phyloP scores from a whole-genome alignment of 2,329 filamentous ascomycete species.

The Madurella mycetomatis region DNA sequence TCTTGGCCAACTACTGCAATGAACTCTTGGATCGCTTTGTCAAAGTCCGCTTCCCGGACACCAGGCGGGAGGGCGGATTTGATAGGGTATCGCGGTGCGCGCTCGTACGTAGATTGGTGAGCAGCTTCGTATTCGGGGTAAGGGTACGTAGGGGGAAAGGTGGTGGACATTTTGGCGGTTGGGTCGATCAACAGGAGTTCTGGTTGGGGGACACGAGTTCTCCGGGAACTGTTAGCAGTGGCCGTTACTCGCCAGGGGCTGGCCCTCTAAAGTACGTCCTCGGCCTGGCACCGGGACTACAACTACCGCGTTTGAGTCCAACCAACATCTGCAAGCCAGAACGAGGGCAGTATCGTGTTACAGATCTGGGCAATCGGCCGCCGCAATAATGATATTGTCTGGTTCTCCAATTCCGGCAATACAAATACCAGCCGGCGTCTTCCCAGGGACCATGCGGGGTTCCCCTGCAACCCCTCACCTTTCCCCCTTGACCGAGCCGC shows the following conservation, averaged over 20 bases:
- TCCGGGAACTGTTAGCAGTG: too few relatives aligned
- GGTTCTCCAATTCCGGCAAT: constrained; percentile 13
- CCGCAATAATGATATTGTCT: not conserved
- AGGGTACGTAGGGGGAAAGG: constrained; percentile 30
- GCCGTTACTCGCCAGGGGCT: too few relatives aligned
- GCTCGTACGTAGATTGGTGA: constrained; percentile 39
- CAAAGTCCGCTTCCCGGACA: constrained; percentile 35
- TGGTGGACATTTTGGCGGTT: not conserved
- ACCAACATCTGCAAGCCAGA: not conserved
- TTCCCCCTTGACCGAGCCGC: too few relatives aligned
- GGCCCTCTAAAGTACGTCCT: too few relatives aligned
- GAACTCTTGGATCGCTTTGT: constrained; percentile 34
- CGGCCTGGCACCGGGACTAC: too few relatives aligned
- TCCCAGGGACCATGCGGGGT: constrained; percentile 3
- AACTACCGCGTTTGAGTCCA: not conserved
- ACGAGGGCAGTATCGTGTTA: not conserved
- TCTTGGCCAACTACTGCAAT: constrained; percentile 34
- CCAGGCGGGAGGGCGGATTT: constrained; percentile 38
- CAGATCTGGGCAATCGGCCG: not conserved
- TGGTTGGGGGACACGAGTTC: too few relatives aligned
- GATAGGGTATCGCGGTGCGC: constrained; percentile 35
- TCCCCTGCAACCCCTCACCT: not conserved
- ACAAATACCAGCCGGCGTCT: constrained; percentile 6
- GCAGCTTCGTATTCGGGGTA: constrained; percentile 40
- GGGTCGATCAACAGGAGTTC: too few relatives aligned